Evolutionary conservation across 2,329 filamentous ascomycete species (phyloP).

Genomic region (Dendryphion nanum): DNA sequence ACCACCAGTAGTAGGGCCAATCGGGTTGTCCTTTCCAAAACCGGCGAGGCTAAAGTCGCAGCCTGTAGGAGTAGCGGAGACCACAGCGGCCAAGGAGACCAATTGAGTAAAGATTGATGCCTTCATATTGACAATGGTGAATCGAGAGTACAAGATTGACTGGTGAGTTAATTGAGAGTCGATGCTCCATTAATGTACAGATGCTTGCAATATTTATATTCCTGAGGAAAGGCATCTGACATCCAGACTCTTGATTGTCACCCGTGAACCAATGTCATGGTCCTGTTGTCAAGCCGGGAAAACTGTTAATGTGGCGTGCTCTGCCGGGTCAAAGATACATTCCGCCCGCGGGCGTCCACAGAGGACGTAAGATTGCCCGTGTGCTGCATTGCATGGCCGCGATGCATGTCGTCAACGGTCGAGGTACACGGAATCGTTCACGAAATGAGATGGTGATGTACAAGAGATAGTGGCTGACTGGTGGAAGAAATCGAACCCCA

Average conservation of each 20-base stretch:
- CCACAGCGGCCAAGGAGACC: conserved; percentile 13
- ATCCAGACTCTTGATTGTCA: neutral
- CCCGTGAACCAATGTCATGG: neutral
- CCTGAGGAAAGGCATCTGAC: neutral
- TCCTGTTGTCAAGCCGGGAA: neutral
- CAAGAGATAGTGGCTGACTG: neutral
- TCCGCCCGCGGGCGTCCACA: neutral
- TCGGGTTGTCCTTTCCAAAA: conserved; percentile 33
- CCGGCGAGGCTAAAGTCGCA: conserved; percentile 29
- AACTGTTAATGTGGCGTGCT: neutral
- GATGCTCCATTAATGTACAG: neutral
- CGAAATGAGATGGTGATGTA: neutral
- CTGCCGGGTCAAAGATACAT: neutral
- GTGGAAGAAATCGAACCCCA: neutral
- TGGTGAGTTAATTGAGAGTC: neutral
- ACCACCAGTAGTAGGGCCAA: conserved; percentile 33
- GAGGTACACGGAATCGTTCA: neutral
- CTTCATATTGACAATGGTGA: no score
- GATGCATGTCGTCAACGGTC: neutral
- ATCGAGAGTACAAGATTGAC: no score
- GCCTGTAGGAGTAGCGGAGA: conserved; percentile 17
- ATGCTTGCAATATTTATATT: neutral
- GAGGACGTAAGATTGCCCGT: neutral
- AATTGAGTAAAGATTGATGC: conserved; percentile 19
- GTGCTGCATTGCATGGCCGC: neutral